phyloP scores from a whole-genome alignment of 2,329 filamentous ascomycete species.

The Fusarium secorum region DNA sequence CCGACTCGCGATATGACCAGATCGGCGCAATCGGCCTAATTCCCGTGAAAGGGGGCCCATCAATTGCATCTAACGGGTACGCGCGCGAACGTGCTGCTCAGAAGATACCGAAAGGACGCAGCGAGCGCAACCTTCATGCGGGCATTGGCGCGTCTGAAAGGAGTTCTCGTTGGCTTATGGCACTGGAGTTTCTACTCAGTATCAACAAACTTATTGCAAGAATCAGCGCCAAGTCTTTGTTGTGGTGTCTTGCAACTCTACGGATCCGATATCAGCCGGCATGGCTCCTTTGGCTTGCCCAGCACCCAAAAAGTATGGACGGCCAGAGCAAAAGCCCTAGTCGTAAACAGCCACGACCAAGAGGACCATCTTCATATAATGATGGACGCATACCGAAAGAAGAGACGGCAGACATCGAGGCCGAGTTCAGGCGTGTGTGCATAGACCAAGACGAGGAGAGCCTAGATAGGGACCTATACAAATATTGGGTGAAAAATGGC shows the following conservation, averaged over 20 bases:
- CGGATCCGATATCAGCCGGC: conserved; percentile 47
- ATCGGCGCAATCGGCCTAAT: conserved; percentile 64
- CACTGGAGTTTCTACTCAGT: conserved; percentile 76
- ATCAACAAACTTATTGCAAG: conserved; percentile 62
- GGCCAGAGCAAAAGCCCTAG: conserved; percentile 22
- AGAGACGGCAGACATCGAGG: conserved; percentile 80
- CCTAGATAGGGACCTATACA: conserved; percentile 78
- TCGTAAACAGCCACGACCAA: conserved; percentile 20
- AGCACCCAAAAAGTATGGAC: conserved; percentile 48
- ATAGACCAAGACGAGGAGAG: conserved; percentile 64
- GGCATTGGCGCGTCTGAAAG: conserved; percentile 83
- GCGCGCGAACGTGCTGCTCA: conserved; percentile 74
- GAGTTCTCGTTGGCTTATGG: conserved; percentile 80
- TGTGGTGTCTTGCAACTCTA: conserved; percentile 66
- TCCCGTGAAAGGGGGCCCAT: conserved; percentile 58
- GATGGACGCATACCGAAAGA: conserved; percentile 64
- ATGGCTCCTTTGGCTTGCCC: conserved; percentile 67
- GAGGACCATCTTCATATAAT: conserved; percentile 35
- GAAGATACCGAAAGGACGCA: conserved; percentile 57
- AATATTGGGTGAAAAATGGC: conserved; percentile 83
- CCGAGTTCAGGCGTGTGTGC: conserved; percentile 71
- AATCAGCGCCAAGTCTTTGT: conserved; percentile 42
- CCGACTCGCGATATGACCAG: conserved; percentile 59
- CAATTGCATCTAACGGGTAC: conserved; percentile 64
- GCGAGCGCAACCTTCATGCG: conserved; percentile 59